phyloP scores from a whole-genome alignment of 2,329 filamentous ascomycete species.

The Domatiomyces globalis region DNA sequence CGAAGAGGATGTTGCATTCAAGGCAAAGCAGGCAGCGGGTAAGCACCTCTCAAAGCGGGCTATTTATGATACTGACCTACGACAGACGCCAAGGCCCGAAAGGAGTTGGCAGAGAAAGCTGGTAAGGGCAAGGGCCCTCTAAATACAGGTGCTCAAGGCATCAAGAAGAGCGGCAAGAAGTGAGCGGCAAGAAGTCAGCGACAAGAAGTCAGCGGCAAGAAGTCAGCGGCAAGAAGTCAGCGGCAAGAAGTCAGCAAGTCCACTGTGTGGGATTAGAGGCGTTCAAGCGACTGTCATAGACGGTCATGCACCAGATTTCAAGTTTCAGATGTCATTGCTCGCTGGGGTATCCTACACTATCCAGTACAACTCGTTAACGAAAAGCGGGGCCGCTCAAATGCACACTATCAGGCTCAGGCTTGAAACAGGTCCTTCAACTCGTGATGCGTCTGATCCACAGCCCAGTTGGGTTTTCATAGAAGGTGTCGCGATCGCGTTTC shows the following conservation, averaged over 20 bases:
- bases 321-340: not conserved
- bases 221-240: conserved; percentile 70
- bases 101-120: conserved; percentile 68
- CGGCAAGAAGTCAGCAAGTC: conserved; percentile 56
- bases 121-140: conserved; percentile 70
- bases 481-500: conserved; percentile 50
- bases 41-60: conserved; percentile 24
- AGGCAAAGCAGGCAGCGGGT: conserved; percentile 76
- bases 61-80: conserved; percentile 2
- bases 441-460: conserved; percentile 71
- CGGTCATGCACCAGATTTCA: not conserved
- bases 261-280: not conserved
- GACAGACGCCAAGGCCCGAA: conserved; percentile 67
- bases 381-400: not conserved
- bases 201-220: conserved; percentile 99
- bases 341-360: not conserved
- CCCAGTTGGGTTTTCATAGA: conserved; percentile 42
- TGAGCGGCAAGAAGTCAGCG: conserved; percentile 60
- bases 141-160: conserved; percentile 70
- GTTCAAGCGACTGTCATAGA: too few species aligned
- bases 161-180: conserved; percentile 98
- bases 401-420: too few species aligned
- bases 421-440: conserved; percentile 29
- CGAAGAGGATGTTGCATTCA: conserved; percentile 72
- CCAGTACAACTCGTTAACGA: not conserved